A percentile compares a stretch with the other conserved stretches of the same genome.
phyloP scores from a whole-genome alignment of 176 grass and related monocot species.

The Secale cereale region DNA sequence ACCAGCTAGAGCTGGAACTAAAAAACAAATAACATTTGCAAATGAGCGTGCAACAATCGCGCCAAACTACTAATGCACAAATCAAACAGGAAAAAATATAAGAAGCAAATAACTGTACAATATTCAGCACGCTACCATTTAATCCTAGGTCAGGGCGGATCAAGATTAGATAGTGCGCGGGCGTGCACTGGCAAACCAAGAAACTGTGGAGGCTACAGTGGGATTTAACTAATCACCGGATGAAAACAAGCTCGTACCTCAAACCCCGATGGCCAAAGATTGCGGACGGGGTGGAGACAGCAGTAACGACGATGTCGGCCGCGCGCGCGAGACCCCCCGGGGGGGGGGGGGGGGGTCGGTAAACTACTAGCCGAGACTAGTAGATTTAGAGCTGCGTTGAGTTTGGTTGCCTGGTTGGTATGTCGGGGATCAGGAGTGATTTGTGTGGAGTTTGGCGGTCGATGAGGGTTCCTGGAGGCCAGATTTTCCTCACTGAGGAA shows the following conservation, averaged over 20 bases:
- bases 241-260: conserved; percentile 14
- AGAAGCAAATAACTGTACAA: background rate
- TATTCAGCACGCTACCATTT: background rate
- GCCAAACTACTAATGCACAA: background rate
- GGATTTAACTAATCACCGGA: background rate
- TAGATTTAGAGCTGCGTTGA: too few relatives aligned
- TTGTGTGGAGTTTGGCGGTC: too few relatives aligned
- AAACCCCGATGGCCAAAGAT: background rate
- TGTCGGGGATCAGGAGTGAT: too few relatives aligned
- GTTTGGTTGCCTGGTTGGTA: too few relatives aligned
- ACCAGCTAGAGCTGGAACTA: background rate
- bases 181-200: background rate
- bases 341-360: background rate
- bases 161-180: background rate
- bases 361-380: too few relatives aligned
- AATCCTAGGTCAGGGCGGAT: background rate
- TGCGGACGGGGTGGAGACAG: background rate
- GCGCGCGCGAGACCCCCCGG: background rate
- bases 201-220: background rate
- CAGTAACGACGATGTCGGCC: background rate
- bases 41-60: background rate
- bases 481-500: too few relatives aligned
- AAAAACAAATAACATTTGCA: background rate
- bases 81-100: background rate
- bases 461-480: too few relatives aligned